These are phyloP conservation scores for Aspergillus indologenus DNA, from an alignment of 495 filamentous ascomycete species.

Conservation along the genomic window DNA sequence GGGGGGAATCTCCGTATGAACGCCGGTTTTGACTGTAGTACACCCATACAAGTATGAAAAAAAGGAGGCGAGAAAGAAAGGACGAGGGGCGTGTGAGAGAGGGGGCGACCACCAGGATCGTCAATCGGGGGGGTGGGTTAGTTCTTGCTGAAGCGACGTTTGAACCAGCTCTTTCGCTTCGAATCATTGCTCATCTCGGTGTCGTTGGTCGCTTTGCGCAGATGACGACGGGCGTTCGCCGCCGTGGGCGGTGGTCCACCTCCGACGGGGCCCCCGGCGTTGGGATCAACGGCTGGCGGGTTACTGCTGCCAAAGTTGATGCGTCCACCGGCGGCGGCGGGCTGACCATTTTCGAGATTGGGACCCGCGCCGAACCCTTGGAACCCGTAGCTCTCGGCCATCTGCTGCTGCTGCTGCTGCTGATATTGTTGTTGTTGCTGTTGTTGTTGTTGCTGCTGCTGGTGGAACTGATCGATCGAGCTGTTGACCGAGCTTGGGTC, in stretches of 20 bases:
- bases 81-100: constrained; percentile 16
- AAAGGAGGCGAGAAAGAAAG: constrained; percentile 27
- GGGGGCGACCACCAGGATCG: constrained; percentile 10
- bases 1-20: constrained; percentile 13
- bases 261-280: constrained; percentile 25
- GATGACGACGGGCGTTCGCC: constrained; percentile 27
- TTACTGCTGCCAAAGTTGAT: constrained; percentile 15
- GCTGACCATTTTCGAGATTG: constrained; percentile 15
- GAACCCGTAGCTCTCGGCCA: constrained; percentile 55
- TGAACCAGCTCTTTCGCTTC: constrained; percentile 88
- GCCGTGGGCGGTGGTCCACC: constrained; percentile 27
- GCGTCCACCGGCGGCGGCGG: constrained; percentile 12
- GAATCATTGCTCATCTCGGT: constrained; percentile 37
- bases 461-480: constrained; percentile 71
- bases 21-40: constrained; percentile 23
- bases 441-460: constrained; percentile 41
- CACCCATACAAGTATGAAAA: constrained; percentile 21
- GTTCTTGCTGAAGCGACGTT: constrained; percentile 72
- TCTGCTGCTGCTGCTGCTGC: constrained; percentile 41
- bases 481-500: constrained; percentile 91
- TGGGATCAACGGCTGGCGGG: constrained; percentile 21
- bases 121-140: constrained; percentile 15
- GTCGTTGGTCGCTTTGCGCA: constrained; percentile 23
- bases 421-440: constrained; percentile 45
- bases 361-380: constrained; percentile 48